phyloP scores from a whole-genome alignment of 169 alveolate species.

The Cyclospora cayetanensis region DNA sequence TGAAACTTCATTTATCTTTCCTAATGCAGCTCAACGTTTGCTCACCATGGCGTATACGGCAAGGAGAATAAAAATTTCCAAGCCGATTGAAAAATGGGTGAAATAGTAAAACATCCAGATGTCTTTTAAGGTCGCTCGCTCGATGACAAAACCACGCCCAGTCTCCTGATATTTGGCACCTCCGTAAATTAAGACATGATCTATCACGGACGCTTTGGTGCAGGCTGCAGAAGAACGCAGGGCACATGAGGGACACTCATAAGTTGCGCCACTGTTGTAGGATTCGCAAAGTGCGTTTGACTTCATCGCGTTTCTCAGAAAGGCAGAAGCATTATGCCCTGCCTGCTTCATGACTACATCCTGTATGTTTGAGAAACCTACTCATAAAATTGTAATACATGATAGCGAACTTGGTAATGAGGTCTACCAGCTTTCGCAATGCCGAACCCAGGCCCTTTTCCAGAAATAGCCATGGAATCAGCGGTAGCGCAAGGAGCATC shows the following conservation, averaged over 20 bases:
- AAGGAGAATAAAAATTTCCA: conserved; percentile 65
- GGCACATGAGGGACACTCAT: background rate
- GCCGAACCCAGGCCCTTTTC: conserved; percentile 69
- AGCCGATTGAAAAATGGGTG: conserved; percentile 68
- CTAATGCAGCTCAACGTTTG: background rate
- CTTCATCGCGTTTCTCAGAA: background rate
- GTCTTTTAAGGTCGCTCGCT: conserved; percentile 63
- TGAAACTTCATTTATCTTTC: too few species aligned
- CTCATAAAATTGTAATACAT: conserved; percentile 72
- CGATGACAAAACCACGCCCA: conserved; percentile 70
- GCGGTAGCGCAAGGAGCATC: conserved; percentile 63
- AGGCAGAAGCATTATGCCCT: background rate
- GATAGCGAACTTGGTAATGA: conserved; percentile 61
- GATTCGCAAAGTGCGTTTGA: background rate
- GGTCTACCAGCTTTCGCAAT: conserved; percentile 48
- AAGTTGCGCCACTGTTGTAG: background rate
- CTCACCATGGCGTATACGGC: conserved; percentile 59
- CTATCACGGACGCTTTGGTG: conserved; percentile 68
- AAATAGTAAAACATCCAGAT: conserved; percentile 68
- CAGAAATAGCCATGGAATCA: conserved; percentile 65
- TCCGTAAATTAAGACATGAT: conserved; percentile 67
- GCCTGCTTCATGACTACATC: background rate
- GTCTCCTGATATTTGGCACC: conserved; percentile 74
- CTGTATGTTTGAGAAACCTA: background rate
- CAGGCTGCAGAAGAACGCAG: conserved; percentile 33